Evolutionary conservation across 208 protist genomes (phyloP).

Genomic region (Trypanosoma caninum): DNA sequence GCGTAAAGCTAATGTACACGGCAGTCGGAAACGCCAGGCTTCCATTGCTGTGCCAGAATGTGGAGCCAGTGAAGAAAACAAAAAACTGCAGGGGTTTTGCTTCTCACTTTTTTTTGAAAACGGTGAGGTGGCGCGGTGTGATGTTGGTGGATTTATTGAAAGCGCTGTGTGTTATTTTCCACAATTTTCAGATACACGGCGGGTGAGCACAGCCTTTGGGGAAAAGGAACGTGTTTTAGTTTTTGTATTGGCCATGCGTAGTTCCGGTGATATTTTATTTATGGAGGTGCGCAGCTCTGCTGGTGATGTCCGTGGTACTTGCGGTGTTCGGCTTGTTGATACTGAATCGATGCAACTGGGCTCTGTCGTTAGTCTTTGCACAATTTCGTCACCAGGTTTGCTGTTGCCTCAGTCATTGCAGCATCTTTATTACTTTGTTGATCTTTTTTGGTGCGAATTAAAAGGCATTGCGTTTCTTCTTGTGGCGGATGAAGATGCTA

Average conservation of each 20-base stretch:
- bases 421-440: conserved; percentile 2
- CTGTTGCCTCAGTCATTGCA: background rate
- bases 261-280: conserved; percentile 13
- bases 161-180: conserved; percentile 11
- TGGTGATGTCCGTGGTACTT: background rate
- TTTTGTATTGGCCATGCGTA: conserved; percentile 9
- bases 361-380: conserved; percentile 1
- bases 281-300: conserved; percentile 6
- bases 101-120: conserved; percentile 21
- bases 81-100: conserved; percentile 10
- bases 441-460: conserved; percentile 9
- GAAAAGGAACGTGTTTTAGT: conserved; percentile 5
- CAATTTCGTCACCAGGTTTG: background rate
- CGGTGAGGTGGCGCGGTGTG: conserved; percentile 24
- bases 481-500: background rate
- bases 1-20: conserved; percentile 13
- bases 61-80: too few species aligned
- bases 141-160: conserved; percentile 29
- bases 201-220: background rate
- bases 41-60: background rate
- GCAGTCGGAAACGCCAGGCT: background rate
- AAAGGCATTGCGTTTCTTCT: conserved; percentile 7
- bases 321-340: background rate
- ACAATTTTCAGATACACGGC: background rate
- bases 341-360: background rate